Evolutionary conservation across 2,329 filamentous ascomycete genomes (phyloP), one percentile per base, ranked within the genome.

Genomic region (Xylaria sp.): DNA sequence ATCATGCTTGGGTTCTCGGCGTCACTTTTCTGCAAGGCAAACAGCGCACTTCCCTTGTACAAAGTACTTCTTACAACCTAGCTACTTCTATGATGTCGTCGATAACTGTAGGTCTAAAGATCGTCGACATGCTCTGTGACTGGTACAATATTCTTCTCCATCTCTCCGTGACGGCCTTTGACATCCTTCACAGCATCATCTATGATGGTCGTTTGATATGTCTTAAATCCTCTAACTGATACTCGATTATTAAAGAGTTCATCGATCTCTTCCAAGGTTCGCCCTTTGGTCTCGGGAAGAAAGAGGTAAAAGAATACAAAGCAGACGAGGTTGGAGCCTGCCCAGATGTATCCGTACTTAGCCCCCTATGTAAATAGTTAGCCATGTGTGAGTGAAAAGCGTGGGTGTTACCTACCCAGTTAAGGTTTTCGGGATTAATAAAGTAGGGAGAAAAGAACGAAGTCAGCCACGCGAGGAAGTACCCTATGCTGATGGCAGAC

Each of bases 401-500:
- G 9, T n/a, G 12, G 34, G 23, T 10, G 15, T 2, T 3, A 70
- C 76, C 48, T 72, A 78, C 77, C 74, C 77, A 78, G 56, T 78
- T 75, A 2, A 78, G 72, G 34, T 78, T 72, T 39, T 73, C 74
- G 1, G 77, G 76, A 51, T 78, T 78, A 50, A 78, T 78, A 37
- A 77, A 78, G 61, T 78, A 78, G 8, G 76, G 77, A 3, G 77
- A 77, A 63, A 74, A 76, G 60, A 77, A 79, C 6, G 75, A 74
- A 9, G 74, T 76, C 8, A 79, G 59, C 77, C 76, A 86, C 1
- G 83, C 83, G 5, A 84, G 80, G 37, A 84, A 78, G 70, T 86
- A 86, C 0, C 83, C 83, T 6, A 84, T 74, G 28, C 81, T 82
- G 44, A 84, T 84, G 10, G 84, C 84, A 7, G 80, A 81, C n/a